phyloP scores from a whole-genome alignment of 805 yeast species.

The Yamadazyma olivae region DNA sequence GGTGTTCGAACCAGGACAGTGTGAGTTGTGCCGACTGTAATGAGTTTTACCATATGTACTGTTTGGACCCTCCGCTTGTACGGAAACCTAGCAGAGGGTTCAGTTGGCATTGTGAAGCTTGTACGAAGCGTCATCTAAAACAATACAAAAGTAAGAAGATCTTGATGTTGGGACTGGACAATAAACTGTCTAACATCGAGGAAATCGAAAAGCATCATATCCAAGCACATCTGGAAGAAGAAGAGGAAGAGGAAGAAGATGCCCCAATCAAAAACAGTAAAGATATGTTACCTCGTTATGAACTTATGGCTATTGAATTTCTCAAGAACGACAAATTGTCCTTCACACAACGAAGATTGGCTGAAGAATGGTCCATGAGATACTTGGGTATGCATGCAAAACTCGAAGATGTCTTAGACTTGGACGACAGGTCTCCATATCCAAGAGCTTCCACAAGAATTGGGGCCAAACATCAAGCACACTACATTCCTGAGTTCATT shows the following conservation, averaged over 20 bases:
- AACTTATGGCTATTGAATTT: slow-evolving; percentile 53
- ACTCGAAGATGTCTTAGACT: slow-evolving; percentile 73
- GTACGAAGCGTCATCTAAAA: slow-evolving; percentile 58
- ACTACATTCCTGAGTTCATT: slow-evolving; percentile 52
- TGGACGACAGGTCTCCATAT: slow-evolving; percentile 69
- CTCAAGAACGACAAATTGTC: slow-evolving; percentile 44
- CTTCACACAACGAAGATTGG: slow-evolving; percentile 45
- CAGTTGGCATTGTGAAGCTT: slow-evolving; percentile 84
- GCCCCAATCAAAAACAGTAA: slow-evolving; percentile 6
- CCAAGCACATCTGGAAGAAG: slow-evolving; percentile 1
- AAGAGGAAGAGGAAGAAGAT: slow-evolving; percentile 5
- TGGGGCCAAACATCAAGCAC: slow-evolving; percentile 72
- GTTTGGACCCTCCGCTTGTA: slow-evolving; percentile 80
- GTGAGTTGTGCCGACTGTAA: slow-evolving; percentile 79
- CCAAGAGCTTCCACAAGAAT: slow-evolving; percentile 77
- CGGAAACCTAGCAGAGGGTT: slow-evolving; percentile 83
- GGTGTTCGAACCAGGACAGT: slow-evolving; percentile 73
- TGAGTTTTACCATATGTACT: slow-evolving; percentile 69
- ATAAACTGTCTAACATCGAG: slow-evolving; percentile 21
- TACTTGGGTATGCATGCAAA: slow-evolving; percentile 74
- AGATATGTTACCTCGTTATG: slow-evolving; percentile 47
- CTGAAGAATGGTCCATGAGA: slow-evolving; percentile 80
- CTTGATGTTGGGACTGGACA: slow-evolving; percentile 41
- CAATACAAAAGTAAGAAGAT: slow-evolving; percentile 37
- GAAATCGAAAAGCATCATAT: background rate